Base-by-base conservation (phyloP, 2,329 filamentous ascomycete genomes). In the Lasiodiplodia sp. region DNA sequence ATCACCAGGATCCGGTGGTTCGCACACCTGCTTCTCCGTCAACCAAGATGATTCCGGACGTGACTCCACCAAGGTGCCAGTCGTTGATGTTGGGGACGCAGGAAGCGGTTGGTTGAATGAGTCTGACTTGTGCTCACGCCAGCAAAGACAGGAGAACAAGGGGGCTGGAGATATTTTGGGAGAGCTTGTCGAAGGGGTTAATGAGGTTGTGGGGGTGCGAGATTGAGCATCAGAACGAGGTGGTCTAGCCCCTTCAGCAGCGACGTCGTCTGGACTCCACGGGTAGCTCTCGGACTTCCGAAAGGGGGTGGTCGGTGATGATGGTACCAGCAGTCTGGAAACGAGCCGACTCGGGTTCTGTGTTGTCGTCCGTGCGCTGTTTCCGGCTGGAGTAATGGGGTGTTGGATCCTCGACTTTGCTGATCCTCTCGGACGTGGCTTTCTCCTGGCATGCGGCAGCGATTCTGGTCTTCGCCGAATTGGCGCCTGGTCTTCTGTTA, bases 111-210 rank as follows among this genome's bases (percentile, higher is more conserved):
- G 37, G 34, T 47, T 60, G 38, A 47, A 47, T 3, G 21, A 38
- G 3, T 60, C 38, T 14, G 57, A 28, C 7, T 21, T 31, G 38
- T 60, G 57, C 23, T 60, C 57, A n/a, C 57, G 57, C 57, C 57
- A 60, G 34, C 57, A 60, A 8, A 60, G 57, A 38, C 57, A 60
- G 34, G 57, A 44, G 21, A 28, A 60, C 8, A 60, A 47, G 21
- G 57, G 38, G 23, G 23, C 31, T 2, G 57, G 21, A n/a, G 57
- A 6, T 4, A 18, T n/a, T 47, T 60, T 47, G 18, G 18, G 57
- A 47, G 25, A 3, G 23, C 38, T 60, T 6, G 11, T n/a, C 38
- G 34, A n/a, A 18, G 57, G 57, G 37, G 18, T n/a, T 21, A 31
- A 34, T 28, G 37, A 60, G 10, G 18, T 8, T 25, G 37, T 14